Evolutionary conservation across 75 land plant species (phyloP), one percentile per base, ranked within the genome.

Genomic region (Cupressus sempervirens): DNA sequence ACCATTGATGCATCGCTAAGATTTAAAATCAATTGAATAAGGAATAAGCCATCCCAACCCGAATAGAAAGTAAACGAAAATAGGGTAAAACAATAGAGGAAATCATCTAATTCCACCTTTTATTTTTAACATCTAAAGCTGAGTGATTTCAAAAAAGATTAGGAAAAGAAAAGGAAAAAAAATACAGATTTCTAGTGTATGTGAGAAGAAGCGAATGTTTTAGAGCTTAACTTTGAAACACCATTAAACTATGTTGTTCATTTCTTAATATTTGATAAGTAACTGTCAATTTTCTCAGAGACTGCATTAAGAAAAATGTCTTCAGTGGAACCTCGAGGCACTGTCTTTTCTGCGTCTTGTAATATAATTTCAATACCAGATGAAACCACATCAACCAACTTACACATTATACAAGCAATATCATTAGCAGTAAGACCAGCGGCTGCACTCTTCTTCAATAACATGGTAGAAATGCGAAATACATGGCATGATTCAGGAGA

Each of bases 361-460:
- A 96, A 72, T 70, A 97, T 94, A 85, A 87, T 89, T 88, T 97
- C 99, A 12, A 97, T 89, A 18, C 84, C 85, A 5, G 99, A 95
- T 85, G 87, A 85, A 70, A 85, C 88, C 12, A 13, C 74, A 83
- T 94, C 88, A 7, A 94, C 65, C 8, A 88, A 88, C 34, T 98
- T 92, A 86, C 99, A 94, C 96, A 97, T 92, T 84, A 97, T 92
- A 82, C 90, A 91, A 30, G 98, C 99, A 32, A 97, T 96, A 13
- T 88, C 87, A 81, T 75, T 92, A 3, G 99, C 91, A 32, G 93
- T 89, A 40, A 97, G 90, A 30, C 99, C 99, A 54, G 92, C 91
- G 46, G 95, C 93, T 36, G 91, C 95, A 62, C 98, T 96, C 68
- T 96, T 95, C 89, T 96, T 94, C 86, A 97, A 84, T 32, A 97